Evolutionary conservation across 768 basidiomycete species (phyloP).

Genomic region (Suillus cothurnatus): DNA sequence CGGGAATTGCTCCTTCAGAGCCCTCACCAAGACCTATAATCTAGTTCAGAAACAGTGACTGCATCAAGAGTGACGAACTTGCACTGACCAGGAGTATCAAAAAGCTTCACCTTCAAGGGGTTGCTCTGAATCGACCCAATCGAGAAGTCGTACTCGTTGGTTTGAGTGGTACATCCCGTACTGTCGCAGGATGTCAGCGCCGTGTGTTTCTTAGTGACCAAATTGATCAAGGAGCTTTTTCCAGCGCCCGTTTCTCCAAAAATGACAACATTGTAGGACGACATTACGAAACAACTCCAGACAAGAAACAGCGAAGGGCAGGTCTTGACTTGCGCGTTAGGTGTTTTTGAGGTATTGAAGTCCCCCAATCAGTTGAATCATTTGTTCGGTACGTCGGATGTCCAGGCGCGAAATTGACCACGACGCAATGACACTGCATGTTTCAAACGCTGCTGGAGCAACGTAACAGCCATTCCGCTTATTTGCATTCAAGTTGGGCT

Average conservation of each 20-base stretch:
- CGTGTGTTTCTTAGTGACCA: constrained; percentile 30
- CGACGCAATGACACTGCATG: not conserved
- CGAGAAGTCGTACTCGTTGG: not conserved
- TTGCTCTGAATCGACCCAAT: not conserved
- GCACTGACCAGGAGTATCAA: constrained; percentile 27
- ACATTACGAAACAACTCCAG: not conserved
- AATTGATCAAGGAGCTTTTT: constrained; percentile 33
- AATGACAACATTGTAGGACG: constrained; percentile 25
- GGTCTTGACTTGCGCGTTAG: not conserved
- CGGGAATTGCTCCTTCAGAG: constrained; percentile 28
- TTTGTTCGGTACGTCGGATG: not conserved
- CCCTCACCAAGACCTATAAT: constrained; percentile 31
- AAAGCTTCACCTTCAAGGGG: constrained; percentile 21
- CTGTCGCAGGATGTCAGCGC: constrained; percentile 27
- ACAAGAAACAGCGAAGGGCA: not conserved
- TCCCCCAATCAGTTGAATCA: not conserved
- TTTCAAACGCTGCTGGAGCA: not conserved
- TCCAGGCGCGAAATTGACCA: not conserved
- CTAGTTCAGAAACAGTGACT: not conserved
- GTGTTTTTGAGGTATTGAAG: not conserved
- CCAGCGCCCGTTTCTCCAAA: constrained; percentile 37
- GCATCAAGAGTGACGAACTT: not conserved
- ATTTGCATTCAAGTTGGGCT: not conserved
- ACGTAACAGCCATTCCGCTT: not conserved
- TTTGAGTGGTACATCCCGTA: constrained; percentile 15